Percentiles rank a stretch among this genome's conserved stretches.
These are phyloP conservation scores for Ochetophila trinervis DNA, from an alignment of 306 rosid species.

Conservation along the genomic window DNA sequence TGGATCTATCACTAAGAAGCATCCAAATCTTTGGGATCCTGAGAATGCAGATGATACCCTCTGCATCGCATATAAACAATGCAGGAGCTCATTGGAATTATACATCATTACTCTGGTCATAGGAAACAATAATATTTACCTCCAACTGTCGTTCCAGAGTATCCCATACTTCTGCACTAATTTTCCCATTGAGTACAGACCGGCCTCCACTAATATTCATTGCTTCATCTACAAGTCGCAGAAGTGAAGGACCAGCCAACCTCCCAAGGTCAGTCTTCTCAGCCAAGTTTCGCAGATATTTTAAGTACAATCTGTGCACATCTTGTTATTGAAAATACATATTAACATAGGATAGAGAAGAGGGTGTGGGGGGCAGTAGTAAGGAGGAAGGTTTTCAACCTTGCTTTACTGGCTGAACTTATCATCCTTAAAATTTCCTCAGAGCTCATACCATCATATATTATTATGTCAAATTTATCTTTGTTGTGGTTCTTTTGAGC, in stretches of 20 bases:
- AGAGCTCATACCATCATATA: constrained; percentile 83
- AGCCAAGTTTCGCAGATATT: constrained; percentile 64
- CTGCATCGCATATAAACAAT: constrained; percentile 44
- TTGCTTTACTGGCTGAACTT: constrained; percentile 75
- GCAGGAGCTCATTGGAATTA: constrained; percentile 20
- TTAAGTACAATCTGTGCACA: constrained; percentile 67
- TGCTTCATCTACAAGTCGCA: constrained; percentile 90
- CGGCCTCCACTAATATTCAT: constrained; percentile 47
- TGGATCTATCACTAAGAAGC: constrained; percentile 82
- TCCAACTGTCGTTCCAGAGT: constrained; percentile 64
- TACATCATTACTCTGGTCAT: background rate
- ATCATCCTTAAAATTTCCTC: constrained; percentile 78
- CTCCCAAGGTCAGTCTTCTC: constrained; percentile 96
- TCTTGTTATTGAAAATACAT: constrained; percentile 10
- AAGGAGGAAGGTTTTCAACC: constrained; percentile 43
- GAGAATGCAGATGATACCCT: constrained; percentile 70
- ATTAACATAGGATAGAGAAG: constrained; percentile 8
- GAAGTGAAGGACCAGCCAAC: constrained; percentile 80
- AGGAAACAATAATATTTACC: constrained; percentile 39
- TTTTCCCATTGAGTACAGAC: constrained; percentile 47
- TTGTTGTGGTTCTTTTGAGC: constrained; percentile 38
- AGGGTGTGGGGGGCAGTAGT: constrained; percentile 5
- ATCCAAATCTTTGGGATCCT: constrained; percentile 64
- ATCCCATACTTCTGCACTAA: constrained; percentile 82
- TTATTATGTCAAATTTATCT: constrained; percentile 58